phyloP scores from a whole-genome alignment of 345 rosid genomes.

The Pistacia atlantica region DNA sequence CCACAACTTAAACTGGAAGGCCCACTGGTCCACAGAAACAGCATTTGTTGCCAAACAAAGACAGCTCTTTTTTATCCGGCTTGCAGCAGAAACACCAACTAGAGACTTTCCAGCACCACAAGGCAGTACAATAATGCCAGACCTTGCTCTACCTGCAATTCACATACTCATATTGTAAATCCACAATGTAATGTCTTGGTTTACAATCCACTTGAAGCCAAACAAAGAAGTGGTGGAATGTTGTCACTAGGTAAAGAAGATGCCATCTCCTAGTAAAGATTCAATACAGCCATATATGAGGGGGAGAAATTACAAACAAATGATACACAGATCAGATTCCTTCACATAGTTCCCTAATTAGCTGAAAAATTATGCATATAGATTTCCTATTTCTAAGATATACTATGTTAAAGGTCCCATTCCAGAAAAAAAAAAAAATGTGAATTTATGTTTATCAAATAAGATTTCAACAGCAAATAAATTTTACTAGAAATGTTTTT shows the following conservation, averaged over 20 bases:
- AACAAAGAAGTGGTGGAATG: neutral
- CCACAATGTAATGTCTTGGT: neutral
- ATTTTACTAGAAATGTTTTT: neutral
- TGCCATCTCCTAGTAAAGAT: neutral
- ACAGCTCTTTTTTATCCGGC: conserved; percentile 90
- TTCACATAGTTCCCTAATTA: neutral
- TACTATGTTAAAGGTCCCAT: neutral
- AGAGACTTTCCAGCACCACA: conserved; percentile 99
- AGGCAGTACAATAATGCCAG: conserved; percentile 95
- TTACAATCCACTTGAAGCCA: conserved; percentile 14
- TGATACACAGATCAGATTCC: neutral
- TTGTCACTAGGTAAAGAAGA: neutral
- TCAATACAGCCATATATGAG: neutral
- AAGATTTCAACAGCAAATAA: neutral
- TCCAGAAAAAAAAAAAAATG: neutral
- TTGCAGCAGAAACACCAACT: conserved; percentile 96
- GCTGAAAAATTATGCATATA: neutral
- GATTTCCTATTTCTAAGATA: neutral
- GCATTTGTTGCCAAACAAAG: conserved; percentile 98
- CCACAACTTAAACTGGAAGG: conserved; percentile 92
- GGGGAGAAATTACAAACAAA: neutral
- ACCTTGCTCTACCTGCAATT: conserved; percentile 87
- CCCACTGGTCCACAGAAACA: conserved; percentile 99
- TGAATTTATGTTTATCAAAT: neutral
- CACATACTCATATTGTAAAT: conserved; percentile 21